Evolutionary conservation across 2,329 filamentous ascomycete genomes (phyloP).

Genomic region (Sarocladium kiliense): DNA sequence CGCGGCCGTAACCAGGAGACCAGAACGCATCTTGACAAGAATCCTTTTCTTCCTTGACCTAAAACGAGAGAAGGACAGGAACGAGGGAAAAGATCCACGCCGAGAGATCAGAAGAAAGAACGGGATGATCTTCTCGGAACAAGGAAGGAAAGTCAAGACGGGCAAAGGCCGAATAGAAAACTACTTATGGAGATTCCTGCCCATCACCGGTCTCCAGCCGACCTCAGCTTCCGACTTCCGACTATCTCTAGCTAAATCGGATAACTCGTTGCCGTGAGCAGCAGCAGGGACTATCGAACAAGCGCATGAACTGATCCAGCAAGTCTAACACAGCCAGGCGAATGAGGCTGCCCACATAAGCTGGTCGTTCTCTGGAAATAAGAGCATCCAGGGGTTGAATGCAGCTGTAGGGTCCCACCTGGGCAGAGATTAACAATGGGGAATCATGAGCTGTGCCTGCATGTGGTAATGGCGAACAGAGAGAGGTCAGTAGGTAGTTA

Average conservation of each 20-base stretch:
- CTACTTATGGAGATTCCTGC: no score
- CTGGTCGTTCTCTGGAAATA: neutral
- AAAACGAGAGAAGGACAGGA: slow-evolving; percentile 9
- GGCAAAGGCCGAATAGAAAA: neutral
- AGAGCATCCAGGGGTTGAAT: no score
- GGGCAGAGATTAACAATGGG: neutral
- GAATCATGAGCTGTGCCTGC: neutral
- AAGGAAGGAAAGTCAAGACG: neutral
- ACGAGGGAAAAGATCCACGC: neutral
- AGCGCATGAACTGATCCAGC: no score
- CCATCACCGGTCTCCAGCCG: no score
- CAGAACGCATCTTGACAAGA: slow-evolving; percentile 5
- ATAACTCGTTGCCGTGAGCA: no score
- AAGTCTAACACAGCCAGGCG: no score
- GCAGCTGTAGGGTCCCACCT: neutral
- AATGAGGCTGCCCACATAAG: neutral
- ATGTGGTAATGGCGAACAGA: neutral
- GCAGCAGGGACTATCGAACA: no score
- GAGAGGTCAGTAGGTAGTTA: neutral
- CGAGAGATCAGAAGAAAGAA: neutral
- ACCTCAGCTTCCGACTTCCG: no score
- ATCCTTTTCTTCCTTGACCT: neutral
- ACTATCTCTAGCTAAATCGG: no score
- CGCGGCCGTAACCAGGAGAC: slow-evolving; percentile 12
- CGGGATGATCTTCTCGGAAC: neutral